Conservation (phyloP, 2,329 filamentous ascomycete genomes). For the Colletotrichum tanaceti region DNA sequence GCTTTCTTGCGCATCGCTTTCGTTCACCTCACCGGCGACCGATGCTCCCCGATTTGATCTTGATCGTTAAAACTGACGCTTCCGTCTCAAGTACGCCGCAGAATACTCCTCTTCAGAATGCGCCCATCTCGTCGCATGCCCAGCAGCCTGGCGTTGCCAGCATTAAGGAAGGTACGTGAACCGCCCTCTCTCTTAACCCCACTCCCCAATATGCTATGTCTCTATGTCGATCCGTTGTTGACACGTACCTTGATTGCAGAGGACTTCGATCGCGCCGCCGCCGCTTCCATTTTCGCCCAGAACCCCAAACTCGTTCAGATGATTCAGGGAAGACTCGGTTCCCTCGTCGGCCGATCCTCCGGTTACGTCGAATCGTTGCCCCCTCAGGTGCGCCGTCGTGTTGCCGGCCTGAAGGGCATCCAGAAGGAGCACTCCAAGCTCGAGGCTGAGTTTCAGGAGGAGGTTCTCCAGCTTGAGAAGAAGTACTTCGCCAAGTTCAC, state of each 20-base stretch:
- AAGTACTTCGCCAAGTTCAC: constrained; percentile 99
- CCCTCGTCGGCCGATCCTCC: constrained; percentile 92
- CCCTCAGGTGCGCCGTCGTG: constrained; percentile 87
- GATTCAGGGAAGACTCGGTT: constrained; percentile 96
- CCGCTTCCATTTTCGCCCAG: constrained; percentile 92
- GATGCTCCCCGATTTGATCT: not conserved
- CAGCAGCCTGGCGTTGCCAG: constrained; percentile 93
- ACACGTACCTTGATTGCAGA: constrained; percentile 65
- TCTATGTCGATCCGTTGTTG: constrained; percentile 43
- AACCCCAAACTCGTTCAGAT: constrained; percentile 95
- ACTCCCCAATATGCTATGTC: not conserved
- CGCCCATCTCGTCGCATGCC: constrained; percentile 96
- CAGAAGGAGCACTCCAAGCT: constrained; percentile 99
- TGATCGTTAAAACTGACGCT: constrained; percentile 41
- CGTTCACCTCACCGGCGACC: constrained; percentile 6
- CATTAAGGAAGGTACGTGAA: constrained; percentile 90
- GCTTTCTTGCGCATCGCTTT: constrained; percentile 36
- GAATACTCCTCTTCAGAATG: constrained; percentile 95
- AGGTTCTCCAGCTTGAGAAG: constrained; percentile 98
- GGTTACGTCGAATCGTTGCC: constrained; percentile 98
- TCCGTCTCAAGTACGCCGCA: constrained; percentile 81
- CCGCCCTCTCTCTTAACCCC: constrained; percentile 43
- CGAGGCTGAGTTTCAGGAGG: constrained; percentile 98
- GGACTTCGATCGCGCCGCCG: constrained; percentile 86
- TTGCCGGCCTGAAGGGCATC: constrained; percentile 95